Base-by-base conservation (phyloP, 192 early-diverging fungal genomes). In the Coemansia sp. region DNA sequence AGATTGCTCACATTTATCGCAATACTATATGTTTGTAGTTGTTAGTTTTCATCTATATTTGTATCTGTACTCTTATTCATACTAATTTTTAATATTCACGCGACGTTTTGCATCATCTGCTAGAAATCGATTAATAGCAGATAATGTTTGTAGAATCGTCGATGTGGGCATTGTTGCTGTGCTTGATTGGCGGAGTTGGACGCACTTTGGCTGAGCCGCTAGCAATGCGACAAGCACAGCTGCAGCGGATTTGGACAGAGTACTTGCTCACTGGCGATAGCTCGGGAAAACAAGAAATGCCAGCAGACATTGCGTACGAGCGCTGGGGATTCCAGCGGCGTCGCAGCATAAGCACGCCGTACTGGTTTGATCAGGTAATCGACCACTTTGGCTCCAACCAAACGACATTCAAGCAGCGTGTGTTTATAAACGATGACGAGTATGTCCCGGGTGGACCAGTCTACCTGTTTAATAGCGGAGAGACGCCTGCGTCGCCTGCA, bases 381-480 rank as follows among this genome's bases (percentile, higher is more conserved):
- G 77, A 84, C 55, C 82, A 84, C 39, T 59, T 61, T 29, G 74
- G 64, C 29, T 37, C 58, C 3, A 72, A 52, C 26, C 54, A 56
- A 10, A 59, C 62, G 8, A 77, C 78, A 43, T 84, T 84, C 48
- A 73, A 65, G 57, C 82, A 84, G 67, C 69, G 62, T 16, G 50
- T 74, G 23, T 81, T 64, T 37, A 73, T 84, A 16, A 84, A 84
- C 41, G 56, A 56, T 5, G 59, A 71, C 22, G 26, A 64, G 21
- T 84, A 84, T 50, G 39, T 48, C 4, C 56, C 65, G 4, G 78
- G 69, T n/a, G 82, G 82, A 3, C 82, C 82, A 8, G 47, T 84
- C 4, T 80, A 77, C 37, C 56, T 82, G 64, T 67, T 82, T 38
- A 75, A 76, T 25, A 76, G 74, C 56, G 80, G 80, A 37, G 80